Conservation (phyloP, 805 yeast species). For the Saccharomycopsis babjevae region DNA sequence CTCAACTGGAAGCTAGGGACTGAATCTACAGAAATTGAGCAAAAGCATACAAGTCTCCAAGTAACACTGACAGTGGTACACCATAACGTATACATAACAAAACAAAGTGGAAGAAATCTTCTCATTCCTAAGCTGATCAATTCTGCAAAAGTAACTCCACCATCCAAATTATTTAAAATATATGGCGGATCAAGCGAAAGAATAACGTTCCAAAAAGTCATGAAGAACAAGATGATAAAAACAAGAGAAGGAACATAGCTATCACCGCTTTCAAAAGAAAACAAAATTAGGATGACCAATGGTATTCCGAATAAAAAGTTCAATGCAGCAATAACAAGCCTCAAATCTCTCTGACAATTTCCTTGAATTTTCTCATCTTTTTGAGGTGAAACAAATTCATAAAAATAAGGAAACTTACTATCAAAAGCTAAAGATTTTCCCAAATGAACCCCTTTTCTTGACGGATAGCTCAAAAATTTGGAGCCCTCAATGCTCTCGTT, state of each 20-base stretch:
- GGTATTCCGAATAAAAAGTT: slow-evolving; percentile 59
- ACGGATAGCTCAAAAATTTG: slow-evolving; percentile 29
- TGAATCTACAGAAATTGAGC: slow-evolving; percentile 12
- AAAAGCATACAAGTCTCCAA: neutral
- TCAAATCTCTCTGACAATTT: slow-evolving; percentile 41
- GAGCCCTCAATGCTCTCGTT: slow-evolving; percentile 42
- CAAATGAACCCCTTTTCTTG: slow-evolving; percentile 33
- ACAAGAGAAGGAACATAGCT: slow-evolving; percentile 33
- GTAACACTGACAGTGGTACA: neutral
- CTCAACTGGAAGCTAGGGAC: slow-evolving; percentile 15
- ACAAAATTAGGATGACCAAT: slow-evolving; percentile 35
- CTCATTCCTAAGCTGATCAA: slow-evolving; percentile 63
- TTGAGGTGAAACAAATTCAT: slow-evolving; percentile 31
- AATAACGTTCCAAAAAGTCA: slow-evolving; percentile 78
- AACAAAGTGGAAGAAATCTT: slow-evolving; percentile 64
- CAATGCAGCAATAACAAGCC: slow-evolving; percentile 43
- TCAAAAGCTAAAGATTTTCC: slow-evolving; percentile 44
- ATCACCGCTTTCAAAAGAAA: neutral
- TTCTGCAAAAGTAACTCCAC: slow-evolving; percentile 28
- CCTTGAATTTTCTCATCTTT: neutral
- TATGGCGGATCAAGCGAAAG: slow-evolving; percentile 75
- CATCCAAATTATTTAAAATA: slow-evolving; percentile 30
- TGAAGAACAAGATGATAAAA: slow-evolving; percentile 50
- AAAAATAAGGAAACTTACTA: slow-evolving; percentile 70
- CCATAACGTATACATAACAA: slow-evolving; percentile 67